phyloP scores from a whole-genome alignment of 208 protist genomes.

The Leishmania amazonensis region DNA sequence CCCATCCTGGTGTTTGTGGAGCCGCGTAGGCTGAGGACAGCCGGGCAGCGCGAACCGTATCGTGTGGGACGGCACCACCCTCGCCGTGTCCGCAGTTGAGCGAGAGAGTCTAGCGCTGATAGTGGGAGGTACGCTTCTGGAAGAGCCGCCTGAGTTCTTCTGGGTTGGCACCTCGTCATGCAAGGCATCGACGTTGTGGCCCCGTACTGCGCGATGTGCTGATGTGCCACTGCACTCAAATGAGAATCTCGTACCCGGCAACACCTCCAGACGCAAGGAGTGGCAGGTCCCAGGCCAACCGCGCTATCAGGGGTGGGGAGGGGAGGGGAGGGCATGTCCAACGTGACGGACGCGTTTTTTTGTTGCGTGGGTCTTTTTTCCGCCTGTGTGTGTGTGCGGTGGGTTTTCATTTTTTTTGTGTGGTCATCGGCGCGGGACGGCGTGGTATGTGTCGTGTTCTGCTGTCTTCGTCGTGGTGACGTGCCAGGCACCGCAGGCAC shows the following conservation, averaged over 20 bases:
- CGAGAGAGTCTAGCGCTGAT: not conserved
- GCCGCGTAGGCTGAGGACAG: not conserved
- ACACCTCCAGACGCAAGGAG: not conserved
- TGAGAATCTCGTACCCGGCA: not conserved
- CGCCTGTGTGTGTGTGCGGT: no score
- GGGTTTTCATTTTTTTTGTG: no score
- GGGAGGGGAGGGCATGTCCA: not conserved
- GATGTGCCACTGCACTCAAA: not conserved
- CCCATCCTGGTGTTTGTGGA: slow-evolving; percentile 4
- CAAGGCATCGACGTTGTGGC: slow-evolving; percentile 11
- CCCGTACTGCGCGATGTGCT: slow-evolving; percentile 7
- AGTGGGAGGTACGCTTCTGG: not conserved
- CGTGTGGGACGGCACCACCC: slow-evolving; percentile 6
- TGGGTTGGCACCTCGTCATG: slow-evolving; percentile 19
- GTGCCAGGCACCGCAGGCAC: no score
- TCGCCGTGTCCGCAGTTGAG: not conserved
- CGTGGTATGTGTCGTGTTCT: no score
- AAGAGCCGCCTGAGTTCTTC: slow-evolving; percentile 13
- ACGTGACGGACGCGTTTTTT: not conserved
- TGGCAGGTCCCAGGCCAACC: not conserved
- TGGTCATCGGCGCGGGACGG: no score
- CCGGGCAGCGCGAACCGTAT: slow-evolving; percentile 2
- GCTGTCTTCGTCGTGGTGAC: no score
- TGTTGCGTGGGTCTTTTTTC: not conserved
- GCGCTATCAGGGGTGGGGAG: not conserved